Base-by-base conservation (phyloP, 495 filamentous ascomycete species). In the Tuber brumale region DNA sequence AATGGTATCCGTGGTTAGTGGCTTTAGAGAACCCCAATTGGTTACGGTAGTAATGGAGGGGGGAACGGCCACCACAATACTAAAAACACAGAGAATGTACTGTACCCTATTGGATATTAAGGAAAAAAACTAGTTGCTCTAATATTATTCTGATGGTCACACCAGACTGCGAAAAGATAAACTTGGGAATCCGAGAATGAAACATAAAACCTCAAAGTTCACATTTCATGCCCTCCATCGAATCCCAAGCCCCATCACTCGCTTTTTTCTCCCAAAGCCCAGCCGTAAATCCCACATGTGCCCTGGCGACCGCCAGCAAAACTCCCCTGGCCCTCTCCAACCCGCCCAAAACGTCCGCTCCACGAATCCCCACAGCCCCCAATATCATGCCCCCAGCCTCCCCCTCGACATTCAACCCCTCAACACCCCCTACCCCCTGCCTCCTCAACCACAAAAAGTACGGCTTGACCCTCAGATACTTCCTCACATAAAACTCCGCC, bases 401-500 rank as follows among this genome's bases (percentile, higher is more conserved):
- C n/a, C 51, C 10, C 51, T 10, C 51, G n/a, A 61, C 51, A 31
- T 61, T 61, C n/a, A 61, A 61, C n/a, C 27, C 51, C n/a, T 61
- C 27, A 61, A 61, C 10, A 16, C 12, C 27, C 10, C 10, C n/a
- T 31, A 9, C 9, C n/a, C 51, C 51, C 51, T 61, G 51, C n/a
- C 51, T 61, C 51, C 12, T 61, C n/a, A 61, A 31, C 51, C 51
- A 61, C n/a, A 61, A 31, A 61, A 61, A 61, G 51, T 61, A 61
- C 10, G 12, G 51, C 5, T 10, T 61, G 27, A 61, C 51, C n/a
- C 27, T 61, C 23, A 61, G 7, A 16, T 61, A 61, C 51, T 3
- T 31, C 51, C 51, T 61, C n/a, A 31, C 10, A 6, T 61, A 61
- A 61, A 61, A 61, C 51, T 61, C 51, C 12, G n/a, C 51, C 51